phyloP scores from a whole-genome alignment of 2,329 filamentous ascomycete species.

The Pseudomassariella vexata region DNA sequence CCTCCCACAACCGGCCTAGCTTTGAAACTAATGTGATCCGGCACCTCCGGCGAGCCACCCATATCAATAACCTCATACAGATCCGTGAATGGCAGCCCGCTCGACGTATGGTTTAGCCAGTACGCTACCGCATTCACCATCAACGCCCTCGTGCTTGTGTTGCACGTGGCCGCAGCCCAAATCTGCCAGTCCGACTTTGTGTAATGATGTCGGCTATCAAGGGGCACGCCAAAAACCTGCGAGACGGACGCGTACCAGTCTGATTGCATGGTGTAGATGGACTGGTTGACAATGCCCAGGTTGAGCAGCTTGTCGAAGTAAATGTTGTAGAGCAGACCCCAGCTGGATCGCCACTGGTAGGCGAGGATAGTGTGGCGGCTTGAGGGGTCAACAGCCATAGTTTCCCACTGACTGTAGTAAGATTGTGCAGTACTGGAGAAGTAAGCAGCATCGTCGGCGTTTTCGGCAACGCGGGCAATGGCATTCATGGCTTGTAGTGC shows the following conservation, averaged over 20 bases:
- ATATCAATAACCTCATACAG: constrained; percentile 59
- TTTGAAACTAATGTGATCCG: constrained; percentile 55
- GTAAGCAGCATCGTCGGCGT: constrained; percentile 44
- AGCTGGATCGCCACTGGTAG: constrained; percentile 22
- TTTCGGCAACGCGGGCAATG: constrained; percentile 47
- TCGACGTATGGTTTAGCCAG: constrained; percentile 66
- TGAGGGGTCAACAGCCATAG: constrained; percentile 14
- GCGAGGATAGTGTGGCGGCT: constrained; percentile 19
- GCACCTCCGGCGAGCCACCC: constrained; percentile 44
- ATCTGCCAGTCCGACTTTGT: constrained; percentile 74
- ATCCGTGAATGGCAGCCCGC: constrained; percentile 60
- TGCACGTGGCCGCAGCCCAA: constrained; percentile 62
- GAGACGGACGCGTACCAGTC: constrained; percentile 42
- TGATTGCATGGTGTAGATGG: constrained; percentile 25
- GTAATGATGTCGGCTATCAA: constrained; percentile 65
- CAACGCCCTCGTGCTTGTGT: constrained; percentile 46
- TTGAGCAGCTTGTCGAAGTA: constrained; percentile 27
- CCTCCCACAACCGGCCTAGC: constrained; percentile 68
- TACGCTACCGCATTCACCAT: constrained; percentile 58
- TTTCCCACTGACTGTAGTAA: constrained; percentile 20
- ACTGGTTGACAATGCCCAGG: constrained; percentile 21
- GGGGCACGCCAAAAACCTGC: constrained; percentile 64
- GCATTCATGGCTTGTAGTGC: constrained; percentile 72
- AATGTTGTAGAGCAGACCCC: constrained; percentile 17
- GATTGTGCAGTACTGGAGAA: constrained; percentile 45